phyloP scores from a whole-genome alignment of 2,329 filamentous ascomycete species.

The Arthrinium phaeospermum region DNA sequence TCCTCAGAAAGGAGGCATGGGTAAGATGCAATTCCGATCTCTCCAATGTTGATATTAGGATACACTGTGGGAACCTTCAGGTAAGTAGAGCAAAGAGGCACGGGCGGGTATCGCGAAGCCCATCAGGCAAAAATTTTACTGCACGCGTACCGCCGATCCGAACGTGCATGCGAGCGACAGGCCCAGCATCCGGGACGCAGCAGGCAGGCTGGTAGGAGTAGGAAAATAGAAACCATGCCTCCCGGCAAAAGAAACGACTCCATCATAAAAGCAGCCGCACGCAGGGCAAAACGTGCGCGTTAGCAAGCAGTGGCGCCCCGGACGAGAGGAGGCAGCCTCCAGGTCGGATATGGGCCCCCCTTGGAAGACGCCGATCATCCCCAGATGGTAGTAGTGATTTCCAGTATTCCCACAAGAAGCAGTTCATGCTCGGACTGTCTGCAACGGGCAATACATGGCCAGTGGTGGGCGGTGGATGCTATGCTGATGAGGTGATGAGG shows the following conservation, averaged over 20 bases:
- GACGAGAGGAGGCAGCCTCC: not conserved
- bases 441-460: not conserved
- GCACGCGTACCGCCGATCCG: not conserved
- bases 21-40: not conserved
- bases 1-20: not conserved
- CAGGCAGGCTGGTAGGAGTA: not conserved
- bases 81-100: not conserved
- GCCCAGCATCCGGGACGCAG: not conserved
- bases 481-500: slow-evolving; percentile 4
- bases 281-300: not conserved
- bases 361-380: not conserved
- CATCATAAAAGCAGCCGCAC: not conserved
- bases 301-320: not conserved
- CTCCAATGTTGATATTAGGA: not conserved
- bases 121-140: not conserved
- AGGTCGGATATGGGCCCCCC: not conserved
- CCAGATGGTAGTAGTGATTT: not conserved
- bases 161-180: not conserved
- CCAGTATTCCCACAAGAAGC: not conserved
- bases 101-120: not conserved
- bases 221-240: slow-evolving; percentile 9
- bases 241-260: not conserved
- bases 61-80: not conserved
- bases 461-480: not conserved
- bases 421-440: not conserved